These are phyloP conservation scores for Lepiota venenata DNA, from an alignment of 768 basidiomycete species.

Conservation along the genomic window DNA sequence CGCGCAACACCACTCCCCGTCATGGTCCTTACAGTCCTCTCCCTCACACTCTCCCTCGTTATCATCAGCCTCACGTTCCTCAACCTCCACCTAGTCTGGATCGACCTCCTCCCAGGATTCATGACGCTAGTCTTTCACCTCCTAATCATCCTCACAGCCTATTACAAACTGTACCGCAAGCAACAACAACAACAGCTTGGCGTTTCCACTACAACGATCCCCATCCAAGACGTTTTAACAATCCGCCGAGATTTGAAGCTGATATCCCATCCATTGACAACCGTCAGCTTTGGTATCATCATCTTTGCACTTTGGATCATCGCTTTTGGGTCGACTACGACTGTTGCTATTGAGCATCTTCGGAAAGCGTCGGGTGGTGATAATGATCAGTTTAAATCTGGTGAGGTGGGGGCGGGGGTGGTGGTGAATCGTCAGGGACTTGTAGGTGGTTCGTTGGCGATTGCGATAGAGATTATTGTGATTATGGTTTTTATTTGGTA, in stretches of 20 bases:
- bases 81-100: conserved; percentile 16
- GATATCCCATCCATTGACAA: not conserved
- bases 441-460: not conserved
- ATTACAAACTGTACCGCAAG: not conserved
- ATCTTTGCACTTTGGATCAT: conserved; percentile 1
- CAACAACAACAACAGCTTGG: not conserved
- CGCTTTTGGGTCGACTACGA: not conserved
- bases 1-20: conserved; percentile 12
- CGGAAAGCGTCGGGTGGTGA: not conserved
- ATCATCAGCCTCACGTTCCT: conserved; percentile 18
- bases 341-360: not conserved
- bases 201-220: not conserved
- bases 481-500: not conserved
- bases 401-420: too few species aligned
- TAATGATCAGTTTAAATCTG: too few species aligned
- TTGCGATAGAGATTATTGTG: not conserved
- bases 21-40: conserved; percentile 14
- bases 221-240: not conserved
- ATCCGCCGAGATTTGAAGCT: not conserved
- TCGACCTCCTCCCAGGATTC: conserved; percentile 18
- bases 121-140: conserved; percentile 20
- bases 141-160: conserved; percentile 12
- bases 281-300: not conserved
- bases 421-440: not conserved
- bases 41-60: conserved; percentile 17